A percentile compares a stretch with the other conserved stretches of the same genome.
These are phyloP conservation scores for Yamadazyma atlantica DNA, from an alignment of 1,139 yeast genomes.

Conservation along the genomic window DNA sequence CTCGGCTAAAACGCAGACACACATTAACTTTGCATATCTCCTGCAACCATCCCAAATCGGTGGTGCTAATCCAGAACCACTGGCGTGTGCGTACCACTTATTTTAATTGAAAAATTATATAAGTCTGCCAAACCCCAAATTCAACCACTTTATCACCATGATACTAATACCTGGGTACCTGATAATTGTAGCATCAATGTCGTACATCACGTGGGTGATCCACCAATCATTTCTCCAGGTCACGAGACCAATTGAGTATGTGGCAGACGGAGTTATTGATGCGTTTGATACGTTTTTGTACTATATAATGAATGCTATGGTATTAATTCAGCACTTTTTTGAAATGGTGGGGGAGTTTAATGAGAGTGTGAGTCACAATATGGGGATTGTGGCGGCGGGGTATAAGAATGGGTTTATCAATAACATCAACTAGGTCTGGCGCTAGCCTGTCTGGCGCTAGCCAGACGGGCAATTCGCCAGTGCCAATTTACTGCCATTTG, in stretches of 20 bases:
- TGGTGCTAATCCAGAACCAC: no score
- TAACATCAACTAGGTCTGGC: slow-evolving; percentile 23
- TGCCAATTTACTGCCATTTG: background rate
- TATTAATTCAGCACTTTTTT: slow-evolving; percentile 24
- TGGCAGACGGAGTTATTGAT: slow-evolving; percentile 2
- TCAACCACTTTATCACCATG: background rate
- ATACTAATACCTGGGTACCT: background rate
- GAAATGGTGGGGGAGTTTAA: slow-evolving; percentile 23
- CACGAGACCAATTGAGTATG: background rate
- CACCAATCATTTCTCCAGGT: background rate
- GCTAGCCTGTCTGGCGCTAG: background rate
- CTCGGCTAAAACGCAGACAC: no score
- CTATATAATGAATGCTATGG: slow-evolving; percentile 27
- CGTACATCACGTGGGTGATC: background rate
- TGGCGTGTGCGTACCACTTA: background rate
- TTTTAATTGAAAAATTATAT: background rate
- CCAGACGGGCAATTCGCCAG: background rate
- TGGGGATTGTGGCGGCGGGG: slow-evolving; percentile 24
- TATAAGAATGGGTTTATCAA: slow-evolving; percentile 31
- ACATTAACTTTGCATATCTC: no score
- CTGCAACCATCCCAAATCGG: no score
- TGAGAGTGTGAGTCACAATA: slow-evolving; percentile 21
- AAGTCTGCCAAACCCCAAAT: no score
- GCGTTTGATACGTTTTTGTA: slow-evolving; percentile 27
- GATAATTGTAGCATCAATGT: background rate